Evolutionary conservation across 352 stramenopile species (phyloP), one percentile per base, ranked within the genome.

Genomic region (Plasmopara halstedii): DNA sequence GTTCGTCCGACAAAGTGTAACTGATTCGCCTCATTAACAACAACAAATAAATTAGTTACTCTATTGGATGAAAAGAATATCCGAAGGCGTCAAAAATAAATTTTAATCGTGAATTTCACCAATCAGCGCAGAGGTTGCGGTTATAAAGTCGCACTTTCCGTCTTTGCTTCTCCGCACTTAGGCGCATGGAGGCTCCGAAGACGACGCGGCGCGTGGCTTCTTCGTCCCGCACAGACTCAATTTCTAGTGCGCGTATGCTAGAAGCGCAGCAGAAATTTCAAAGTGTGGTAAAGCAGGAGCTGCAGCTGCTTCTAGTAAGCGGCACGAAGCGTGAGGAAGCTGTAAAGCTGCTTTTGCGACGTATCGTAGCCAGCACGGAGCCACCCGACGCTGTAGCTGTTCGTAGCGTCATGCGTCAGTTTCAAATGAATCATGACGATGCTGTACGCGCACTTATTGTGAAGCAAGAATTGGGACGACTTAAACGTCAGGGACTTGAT

Each of bases 361-460:
- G 81, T 25, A 92, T 92, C 46, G 81, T 92, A 10, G 61, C 74
- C 42, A 75, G 63, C 19, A 85, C 72, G 1, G 58, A 81, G 15
- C 61, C 78, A 34, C 81, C 81, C 6, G 64, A 82, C 18, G 56
- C 74, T 5, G 56, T 45, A 33, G 78, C 86, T 25, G 81, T 92
- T 26, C 71, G 73, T 17, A 66, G 64, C 39, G 81, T 92, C 8
- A 90, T 92, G 81, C 67, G 65, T 18, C 73, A 89, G 61, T 92
- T 92, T 58, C 71, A 89, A 52, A 89, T 92, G 74, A 86, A 87
- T 39, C 67, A 85, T 50, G 81, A 92, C 57, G 81, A 92, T 50
- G 81, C 81, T 1, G 73, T 88, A 41, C 81, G 81, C 20, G 81
- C 81, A 15, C 52, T 92, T 13, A 92, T 92, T 44, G 81, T 92